phyloP scores from a whole-genome alignment of 495 filamentous ascomycete genomes.

The Oidiodendron maius region DNA sequence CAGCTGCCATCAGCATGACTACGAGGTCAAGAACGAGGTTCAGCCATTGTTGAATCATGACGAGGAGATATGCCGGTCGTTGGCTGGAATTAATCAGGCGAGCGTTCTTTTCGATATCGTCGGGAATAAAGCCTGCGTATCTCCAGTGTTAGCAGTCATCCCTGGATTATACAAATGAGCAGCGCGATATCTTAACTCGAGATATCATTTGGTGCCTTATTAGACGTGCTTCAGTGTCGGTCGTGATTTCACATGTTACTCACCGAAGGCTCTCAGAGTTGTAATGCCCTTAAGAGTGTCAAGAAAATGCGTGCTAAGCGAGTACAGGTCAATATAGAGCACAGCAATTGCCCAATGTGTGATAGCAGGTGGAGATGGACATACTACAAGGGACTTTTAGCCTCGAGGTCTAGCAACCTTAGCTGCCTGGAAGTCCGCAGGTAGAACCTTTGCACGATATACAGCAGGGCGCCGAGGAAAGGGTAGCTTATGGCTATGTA shows the following conservation, averaged over 20 bases:
- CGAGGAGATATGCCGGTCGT: constrained; percentile 45
- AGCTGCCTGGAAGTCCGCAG: constrained; percentile 57
- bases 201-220: too few species aligned
- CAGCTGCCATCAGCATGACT: constrained; percentile 32
- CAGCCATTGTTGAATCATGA: constrained; percentile 34
- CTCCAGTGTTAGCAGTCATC: constrained; percentile 47
- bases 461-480: constrained; percentile 21
- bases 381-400: constrained; percentile 36
- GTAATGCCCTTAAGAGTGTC: neutral
- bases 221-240: too few species aligned
- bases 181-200: too few species aligned
- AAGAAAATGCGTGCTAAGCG: neutral
- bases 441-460: constrained; percentile 51
- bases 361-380: neutral
- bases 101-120: constrained; percentile 19
- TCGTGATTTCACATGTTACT: constrained; percentile 20
- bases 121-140: constrained; percentile 33
- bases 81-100: constrained; percentile 45
- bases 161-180: too few species aligned
- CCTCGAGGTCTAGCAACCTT: constrained; percentile 52
- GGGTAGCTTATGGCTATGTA: neutral
- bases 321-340: neutral
- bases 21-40: constrained; percentile 36
- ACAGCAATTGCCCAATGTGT: neutral
- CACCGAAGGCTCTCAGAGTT: neutral